Base-by-base conservation (phyloP, 1,139 yeast genomes). In the Kodamaea arcana region DNA sequence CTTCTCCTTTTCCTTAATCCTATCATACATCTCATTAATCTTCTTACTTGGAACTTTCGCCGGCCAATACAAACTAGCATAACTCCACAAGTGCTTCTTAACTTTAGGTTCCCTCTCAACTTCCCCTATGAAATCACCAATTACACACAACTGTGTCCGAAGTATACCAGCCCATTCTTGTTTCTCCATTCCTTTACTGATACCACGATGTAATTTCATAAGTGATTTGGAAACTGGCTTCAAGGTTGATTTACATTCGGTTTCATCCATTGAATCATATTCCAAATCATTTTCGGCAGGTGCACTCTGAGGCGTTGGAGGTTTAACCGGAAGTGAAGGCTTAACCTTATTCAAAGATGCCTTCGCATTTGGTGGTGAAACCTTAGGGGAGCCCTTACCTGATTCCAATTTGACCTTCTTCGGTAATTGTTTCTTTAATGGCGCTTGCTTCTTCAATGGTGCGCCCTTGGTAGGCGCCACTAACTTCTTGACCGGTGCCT, bases 51-150 rank as follows among this genome's bases (percentile, higher is more conserved):
- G 80, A n/a, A 83, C 97, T 44, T 79, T 78, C 2, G 81, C 86
- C 1, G 98, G 98, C 98, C 98, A 92, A 57, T 83, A 92, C 41
- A 78, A 75, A 25, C 94, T 75, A 7, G 97, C 94, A 58, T 83
- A 86, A 16, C 86, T 76, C 98, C 99, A 92, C 40, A 92, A 65
- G 50, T 90, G 96, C 54, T 76, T 80, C 43, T 71, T 65, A 32
- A 69, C 46, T 47, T 68, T 73, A 22, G 26, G 14, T 32, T 60
- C 62, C 13, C 51, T 55, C 20, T 40, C 38, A 16, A 36, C 32
- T 10, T 41, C 40, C 8, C 41, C 32, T 44, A 87, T 86, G 47
- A 75, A 81, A 43, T 79, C 80, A 17, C 98, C 98, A 35, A 92
- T 85, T n/a, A 72, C 72, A 12, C 83, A 58, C 43, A 94, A 67